Conservation (phyloP, 1,284 basidiomycete genomes). For the Moniliophthora roreri region DNA sequence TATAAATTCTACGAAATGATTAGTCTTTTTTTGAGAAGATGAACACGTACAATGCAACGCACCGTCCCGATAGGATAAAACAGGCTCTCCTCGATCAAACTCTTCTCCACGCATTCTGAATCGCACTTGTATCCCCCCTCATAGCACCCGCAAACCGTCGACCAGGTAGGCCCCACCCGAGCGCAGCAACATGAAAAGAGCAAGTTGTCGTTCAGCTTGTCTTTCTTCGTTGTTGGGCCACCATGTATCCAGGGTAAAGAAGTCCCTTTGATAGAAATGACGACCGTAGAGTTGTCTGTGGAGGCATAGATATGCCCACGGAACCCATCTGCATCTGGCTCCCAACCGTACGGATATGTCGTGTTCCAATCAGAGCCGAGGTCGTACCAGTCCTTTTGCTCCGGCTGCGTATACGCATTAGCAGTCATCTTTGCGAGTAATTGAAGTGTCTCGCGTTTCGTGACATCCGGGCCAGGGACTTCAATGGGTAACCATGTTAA, state of each 20-base stretch:
- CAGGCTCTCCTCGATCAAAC: conserved; percentile 74
- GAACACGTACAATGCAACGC: conserved; percentile 21
- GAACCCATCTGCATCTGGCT: conserved; percentile 81
- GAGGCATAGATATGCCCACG: conserved; percentile 88
- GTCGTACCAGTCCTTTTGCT: conserved; percentile 61
- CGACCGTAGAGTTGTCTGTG: conserved; percentile 80
- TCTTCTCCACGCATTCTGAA: conserved; percentile 70
- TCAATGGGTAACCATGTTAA: conserved; percentile 50
- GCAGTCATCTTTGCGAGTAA: conserved; percentile 80
- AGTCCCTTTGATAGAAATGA: conserved; percentile 92
- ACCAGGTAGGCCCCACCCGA: conserved; percentile 83
- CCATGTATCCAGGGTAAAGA: conserved; percentile 80
- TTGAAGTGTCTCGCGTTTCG: conserved; percentile 64
- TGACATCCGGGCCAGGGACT: conserved; percentile 54
- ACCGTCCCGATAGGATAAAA: conserved; percentile 77
- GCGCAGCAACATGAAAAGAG: conserved; percentile 93
- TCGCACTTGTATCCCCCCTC: conserved; percentile 69
- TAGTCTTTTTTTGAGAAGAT: not conserved
- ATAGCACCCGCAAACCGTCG: conserved; percentile 83
- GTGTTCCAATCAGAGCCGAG: conserved; percentile 59
- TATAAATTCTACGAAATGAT: conserved; percentile 57
- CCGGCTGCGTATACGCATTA: conserved; percentile 67
- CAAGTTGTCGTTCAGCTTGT: conserved; percentile 89
- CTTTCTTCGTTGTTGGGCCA: conserved; percentile 60
- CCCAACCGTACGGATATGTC: conserved; percentile 87